Conservation (phyloP, 192 early-diverging fungal genomes). For the Coemansia brasiliensis region DNA sequence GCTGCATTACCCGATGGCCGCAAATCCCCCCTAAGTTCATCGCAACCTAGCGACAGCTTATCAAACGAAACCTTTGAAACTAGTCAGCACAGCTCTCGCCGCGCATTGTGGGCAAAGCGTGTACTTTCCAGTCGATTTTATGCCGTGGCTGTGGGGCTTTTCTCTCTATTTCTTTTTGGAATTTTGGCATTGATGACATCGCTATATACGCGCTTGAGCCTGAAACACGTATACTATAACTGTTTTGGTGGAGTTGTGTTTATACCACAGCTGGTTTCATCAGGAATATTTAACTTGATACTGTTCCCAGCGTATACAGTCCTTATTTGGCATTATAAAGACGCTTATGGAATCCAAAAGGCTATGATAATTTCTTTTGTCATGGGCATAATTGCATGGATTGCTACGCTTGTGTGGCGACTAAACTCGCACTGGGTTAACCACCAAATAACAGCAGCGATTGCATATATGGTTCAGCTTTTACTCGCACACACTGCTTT, state of each 20-base stretch:
- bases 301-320: slow-evolving; percentile 16
- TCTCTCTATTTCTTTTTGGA: not conserved
- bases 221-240: slow-evolving; percentile 23
- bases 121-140: slow-evolving; percentile 11
- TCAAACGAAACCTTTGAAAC: not conserved
- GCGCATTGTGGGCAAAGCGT: slow-evolving; percentile 4
- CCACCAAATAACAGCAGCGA: slow-evolving; percentile 11
- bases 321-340: slow-evolving; percentile 29
- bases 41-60: no score
- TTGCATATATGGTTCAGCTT: slow-evolving; percentile 23
- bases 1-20: no score
- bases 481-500: slow-evolving; percentile 19
- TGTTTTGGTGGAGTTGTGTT: slow-evolving; percentile 20
- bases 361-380: slow-evolving; percentile 12
- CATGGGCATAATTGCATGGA: slow-evolving; percentile 22
- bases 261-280: slow-evolving; percentile 11
- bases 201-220: slow-evolving; percentile 18
- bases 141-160: not conserved
- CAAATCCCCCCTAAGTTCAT: no score
- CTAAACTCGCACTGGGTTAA: slow-evolving; percentile 10
- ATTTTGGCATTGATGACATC: slow-evolving; percentile 25
- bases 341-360: slow-evolving; percentile 39
- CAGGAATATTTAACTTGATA: slow-evolving; percentile 24
- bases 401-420: slow-evolving; percentile 19
- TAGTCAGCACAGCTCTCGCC: not conserved